These are phyloP conservation scores for Penicillium frequentans DNA, from an alignment of 2,329 filamentous ascomycete genomes.

Conservation along the genomic window DNA sequence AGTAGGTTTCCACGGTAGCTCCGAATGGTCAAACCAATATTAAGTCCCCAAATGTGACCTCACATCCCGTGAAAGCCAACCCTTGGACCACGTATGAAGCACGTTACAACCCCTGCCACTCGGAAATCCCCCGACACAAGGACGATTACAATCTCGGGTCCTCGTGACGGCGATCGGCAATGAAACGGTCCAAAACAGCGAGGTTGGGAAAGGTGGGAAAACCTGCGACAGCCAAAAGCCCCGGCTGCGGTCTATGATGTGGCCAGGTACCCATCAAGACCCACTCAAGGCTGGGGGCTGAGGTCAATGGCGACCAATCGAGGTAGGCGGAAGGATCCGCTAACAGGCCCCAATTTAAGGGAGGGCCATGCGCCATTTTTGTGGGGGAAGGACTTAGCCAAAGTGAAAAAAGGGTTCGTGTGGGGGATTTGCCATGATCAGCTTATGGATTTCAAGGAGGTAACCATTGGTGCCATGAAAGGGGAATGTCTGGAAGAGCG, in stretches of 20 bases:
- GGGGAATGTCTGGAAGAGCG: neutral
- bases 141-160: constrained; percentile 3
- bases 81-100: neutral
- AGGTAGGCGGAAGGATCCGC: constrained; percentile 17
- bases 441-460: neutral
- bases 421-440: constrained; percentile 18
- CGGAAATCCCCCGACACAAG: neutral
- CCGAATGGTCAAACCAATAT: neutral
- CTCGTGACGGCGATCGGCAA: constrained; percentile 17
- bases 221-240: neutral
- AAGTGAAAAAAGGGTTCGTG: constrained; percentile 20
- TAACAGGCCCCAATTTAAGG: constrained; percentile 8
- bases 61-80: neutral
- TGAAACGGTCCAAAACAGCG: constrained; percentile 8
- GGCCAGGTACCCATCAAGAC: constrained; percentile 19
- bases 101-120: neutral
- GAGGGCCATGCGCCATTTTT: constrained; percentile 27
- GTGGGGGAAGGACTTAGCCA: constrained; percentile 19
- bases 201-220: neutral
- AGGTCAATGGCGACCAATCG: constrained; percentile 1
- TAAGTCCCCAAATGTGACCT: neutral
- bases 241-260: constrained; percentile 9
- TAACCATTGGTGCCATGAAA: neutral
- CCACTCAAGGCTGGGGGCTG: constrained; percentile 19
- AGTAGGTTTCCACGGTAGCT: neutral